phyloP scores from a whole-genome alignment of 1,284 basidiomycete genomes.

The Ganoderma sinense region DNA sequence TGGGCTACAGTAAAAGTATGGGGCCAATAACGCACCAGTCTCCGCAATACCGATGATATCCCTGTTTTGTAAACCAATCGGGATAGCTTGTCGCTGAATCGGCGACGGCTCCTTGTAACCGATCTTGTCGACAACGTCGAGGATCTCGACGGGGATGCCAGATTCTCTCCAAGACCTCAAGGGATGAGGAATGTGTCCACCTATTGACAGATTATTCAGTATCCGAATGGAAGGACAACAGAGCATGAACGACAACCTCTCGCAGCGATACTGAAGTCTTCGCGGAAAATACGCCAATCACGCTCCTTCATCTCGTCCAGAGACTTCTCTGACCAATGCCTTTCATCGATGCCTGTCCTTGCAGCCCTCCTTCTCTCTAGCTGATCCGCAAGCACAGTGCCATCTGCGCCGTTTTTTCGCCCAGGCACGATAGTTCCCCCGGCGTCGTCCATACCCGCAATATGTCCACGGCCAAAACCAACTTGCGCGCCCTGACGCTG shows the following conservation, averaged over 20 bases:
- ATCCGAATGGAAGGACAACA: neutral
- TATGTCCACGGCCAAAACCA: slow-evolving; percentile 85
- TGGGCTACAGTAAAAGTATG: slow-evolving; percentile 17
- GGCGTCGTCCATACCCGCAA: slow-evolving; percentile 88
- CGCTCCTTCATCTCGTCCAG: slow-evolving; percentile 95
- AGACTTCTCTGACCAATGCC: slow-evolving; percentile 98
- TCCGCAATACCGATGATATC: slow-evolving; percentile 99
- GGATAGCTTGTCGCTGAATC: slow-evolving; percentile 98
- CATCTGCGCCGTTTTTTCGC: slow-evolving; percentile 41
- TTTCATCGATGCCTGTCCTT: slow-evolving; percentile 85
- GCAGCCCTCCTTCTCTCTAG: slow-evolving; percentile 86
- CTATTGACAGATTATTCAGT: slow-evolving; percentile 45
- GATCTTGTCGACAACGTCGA: slow-evolving; percentile 88
- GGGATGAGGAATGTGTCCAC: slow-evolving; percentile 93
- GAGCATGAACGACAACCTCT: slow-evolving; percentile 60
- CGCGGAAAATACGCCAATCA: slow-evolving; percentile 99
- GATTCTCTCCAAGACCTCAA: slow-evolving; percentile 94
- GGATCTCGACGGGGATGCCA: slow-evolving; percentile 78
- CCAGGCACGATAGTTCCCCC: slow-evolving; percentile 47
- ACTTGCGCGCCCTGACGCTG: slow-evolving; percentile 83
- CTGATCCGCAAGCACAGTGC: slow-evolving; percentile 73
- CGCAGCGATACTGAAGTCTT: slow-evolving; percentile 96
- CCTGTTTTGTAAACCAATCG: slow-evolving; percentile 94
- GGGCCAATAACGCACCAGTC: slow-evolving; percentile 65
- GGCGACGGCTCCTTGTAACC: slow-evolving; percentile 98